Evolutionary conservation across 176 grass and related monocot genomes (phyloP).

Genomic region (Echinochloa phyllopogon): DNA sequence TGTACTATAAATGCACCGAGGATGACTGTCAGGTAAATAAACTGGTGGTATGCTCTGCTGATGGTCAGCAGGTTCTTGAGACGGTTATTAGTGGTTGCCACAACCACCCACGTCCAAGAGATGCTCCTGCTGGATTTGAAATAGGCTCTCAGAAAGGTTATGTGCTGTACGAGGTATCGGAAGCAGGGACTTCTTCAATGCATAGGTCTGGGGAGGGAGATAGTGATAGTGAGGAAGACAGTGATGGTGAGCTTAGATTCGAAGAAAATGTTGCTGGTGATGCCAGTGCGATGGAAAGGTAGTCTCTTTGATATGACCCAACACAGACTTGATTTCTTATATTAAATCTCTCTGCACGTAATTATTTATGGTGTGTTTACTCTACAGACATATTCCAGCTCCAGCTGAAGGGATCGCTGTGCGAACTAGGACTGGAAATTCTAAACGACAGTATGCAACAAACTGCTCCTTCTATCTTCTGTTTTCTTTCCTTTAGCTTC

Average conservation of each 20-base stretch:
- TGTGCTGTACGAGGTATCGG: background rate
- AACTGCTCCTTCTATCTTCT: background rate
- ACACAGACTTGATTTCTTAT: background rate
- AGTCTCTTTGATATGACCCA: constrained; percentile 8
- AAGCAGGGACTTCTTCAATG: background rate
- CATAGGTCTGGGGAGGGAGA: background rate
- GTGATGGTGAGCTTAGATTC: background rate
- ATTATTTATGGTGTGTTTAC: background rate
- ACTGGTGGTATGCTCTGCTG: constrained; percentile 37
- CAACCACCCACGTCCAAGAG: constrained; percentile 25
- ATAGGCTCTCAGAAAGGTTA: too few relatives aligned
- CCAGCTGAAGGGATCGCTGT: background rate
- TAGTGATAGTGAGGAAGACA: constrained; percentile 20
- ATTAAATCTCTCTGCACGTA: background rate
- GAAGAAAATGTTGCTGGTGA: background rate
- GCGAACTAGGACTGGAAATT: background rate
- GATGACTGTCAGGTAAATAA: constrained; percentile 31
- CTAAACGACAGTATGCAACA: background rate
- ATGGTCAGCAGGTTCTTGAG: constrained; percentile 40
- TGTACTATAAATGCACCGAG: constrained; percentile 41
- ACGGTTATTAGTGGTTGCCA: constrained; percentile 44
- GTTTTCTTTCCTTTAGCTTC: background rate
- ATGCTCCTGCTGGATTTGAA: too few relatives aligned
- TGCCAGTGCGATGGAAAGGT: constrained; percentile 22
- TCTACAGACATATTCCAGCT: background rate